Base-by-base conservation (phyloP, 768 basidiomycete species). In the Leccinum longicurvipes region DNA sequence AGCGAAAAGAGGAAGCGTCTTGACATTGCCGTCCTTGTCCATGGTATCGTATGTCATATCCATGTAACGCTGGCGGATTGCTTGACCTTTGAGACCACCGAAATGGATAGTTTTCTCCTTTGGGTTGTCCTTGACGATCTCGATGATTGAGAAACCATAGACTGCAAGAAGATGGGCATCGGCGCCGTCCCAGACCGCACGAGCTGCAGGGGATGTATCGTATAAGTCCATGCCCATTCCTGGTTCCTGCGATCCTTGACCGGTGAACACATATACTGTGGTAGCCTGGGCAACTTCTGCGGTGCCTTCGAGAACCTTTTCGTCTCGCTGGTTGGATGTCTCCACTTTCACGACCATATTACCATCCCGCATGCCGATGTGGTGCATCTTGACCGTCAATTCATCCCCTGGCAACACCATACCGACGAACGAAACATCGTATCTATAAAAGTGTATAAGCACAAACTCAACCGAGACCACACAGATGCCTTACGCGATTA, bases 151-250 rank as follows among this genome's bases (percentile, higher is more conserved):
- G 79, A 99, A 99, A 45, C 97, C 97, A 65, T 99, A 98, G 5
- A 95, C 93, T 25, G 91, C 87, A 47, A 89, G 87, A 50, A 99
- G 79, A 71, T 99, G 96, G 44, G 86, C 82, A 66, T 99, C 95
- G 50, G 96, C 96, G 48, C 87, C 86, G 56, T 98, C 96, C 97
- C 97, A 99, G 51, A 98, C 95, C 41, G 93, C 89, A 59, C 91
- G 90, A 53, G 97, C 97, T 19, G 95, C 93, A 44, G 93, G 89
- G 5, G 94, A 98, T 60, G 73, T 82, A 69, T 84, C 89, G 81
- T 98, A 99, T 2, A 99, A 82, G 62, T 98, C 95, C 94, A 99
- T 98, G 19, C 97, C 97, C 97, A 99, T 98, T 19, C 96, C 93
- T 46, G 87, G 86, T 73, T 98, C 96, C 70, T 98, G 96, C 6